A percentile compares a stretch with the other conserved stretches of the same genome.
These are phyloP conservation scores for Thraustochytrium sp. DNA, from an alignment of 352 stramenopile genomes.

Conservation along the genomic window DNA sequence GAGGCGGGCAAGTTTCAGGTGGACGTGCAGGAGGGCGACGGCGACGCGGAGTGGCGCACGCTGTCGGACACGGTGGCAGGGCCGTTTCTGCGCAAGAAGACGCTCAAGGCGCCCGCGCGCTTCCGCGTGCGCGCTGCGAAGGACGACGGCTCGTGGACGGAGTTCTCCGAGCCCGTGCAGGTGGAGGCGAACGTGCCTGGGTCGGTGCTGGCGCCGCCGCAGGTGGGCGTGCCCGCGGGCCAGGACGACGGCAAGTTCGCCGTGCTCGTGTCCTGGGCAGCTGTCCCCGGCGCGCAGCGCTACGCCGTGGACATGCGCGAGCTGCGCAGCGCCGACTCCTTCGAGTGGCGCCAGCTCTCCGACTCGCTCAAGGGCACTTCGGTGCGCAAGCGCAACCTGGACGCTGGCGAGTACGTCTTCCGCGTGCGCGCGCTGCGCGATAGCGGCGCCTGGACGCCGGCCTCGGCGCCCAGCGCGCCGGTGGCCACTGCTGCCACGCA, in stretches of 20 bases:
- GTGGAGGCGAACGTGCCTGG: not conserved
- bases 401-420: slow-evolving; percentile 6
- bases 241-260: slow-evolving; percentile 33
- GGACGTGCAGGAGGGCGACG: not conserved
- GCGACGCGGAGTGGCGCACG: not conserved
- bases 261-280: not conserved
- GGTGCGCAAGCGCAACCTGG: slow-evolving; percentile 34
- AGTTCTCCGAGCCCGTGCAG: not conserved
- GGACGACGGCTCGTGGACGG: not conserved
- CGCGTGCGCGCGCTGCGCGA: not conserved
- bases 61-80: not conserved
- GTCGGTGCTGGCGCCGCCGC: not conserved
- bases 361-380: slow-evolving; percentile 5
- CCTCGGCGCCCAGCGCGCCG: not conserved
- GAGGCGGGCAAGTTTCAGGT: not conserved
- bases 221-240: not conserved
- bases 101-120: not conserved
- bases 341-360: slow-evolving; percentile 1
- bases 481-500: not conserved
- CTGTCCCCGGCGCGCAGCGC: not conserved
- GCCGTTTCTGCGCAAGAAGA: slow-evolving; percentile 16
- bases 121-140: not conserved
- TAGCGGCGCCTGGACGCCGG: not conserved
- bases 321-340: not conserved
- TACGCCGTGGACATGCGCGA: slow-evolving; percentile 22